Percentiles rank a stretch among this genome's conserved stretches.
Conservation (phyloP, 768 basidiomycete genomes). For the Lentinula boryana region DNA sequence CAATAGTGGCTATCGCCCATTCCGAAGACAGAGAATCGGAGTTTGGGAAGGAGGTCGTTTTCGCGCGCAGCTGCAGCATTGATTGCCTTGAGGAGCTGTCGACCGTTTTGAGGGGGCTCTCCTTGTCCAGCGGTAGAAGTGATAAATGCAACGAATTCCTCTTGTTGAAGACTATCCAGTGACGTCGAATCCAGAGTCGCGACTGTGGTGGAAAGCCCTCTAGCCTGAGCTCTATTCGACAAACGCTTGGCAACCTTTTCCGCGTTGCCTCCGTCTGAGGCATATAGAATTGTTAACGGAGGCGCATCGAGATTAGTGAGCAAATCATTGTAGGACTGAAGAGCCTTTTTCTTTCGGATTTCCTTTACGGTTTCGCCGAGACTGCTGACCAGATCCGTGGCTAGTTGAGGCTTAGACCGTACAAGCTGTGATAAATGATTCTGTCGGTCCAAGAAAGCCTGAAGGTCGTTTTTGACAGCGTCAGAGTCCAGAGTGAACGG, state of each 20-base stretch:
- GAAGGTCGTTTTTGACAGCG: slow-evolving; percentile 87
- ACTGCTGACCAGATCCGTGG: slow-evolving; percentile 76
- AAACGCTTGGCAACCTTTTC: slow-evolving; percentile 95
- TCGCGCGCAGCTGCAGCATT: slow-evolving; percentile 58
- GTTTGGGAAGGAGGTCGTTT: slow-evolving; percentile 52
- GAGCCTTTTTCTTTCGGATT: slow-evolving; percentile 74
- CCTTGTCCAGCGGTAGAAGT: slow-evolving; percentile 96
- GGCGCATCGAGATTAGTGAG: slow-evolving; percentile 83
- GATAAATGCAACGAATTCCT: slow-evolving; percentile 77
- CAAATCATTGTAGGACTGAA: slow-evolving; percentile 79
- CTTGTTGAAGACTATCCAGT: slow-evolving; percentile 67
- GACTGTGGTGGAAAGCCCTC: slow-evolving; percentile 74
- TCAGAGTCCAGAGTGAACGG: slow-evolving; percentile 93
- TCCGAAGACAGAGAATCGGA: slow-evolving; percentile 82
- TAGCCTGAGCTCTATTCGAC: slow-evolving; percentile 71
- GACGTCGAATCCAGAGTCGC: slow-evolving; percentile 78
- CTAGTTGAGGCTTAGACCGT: slow-evolving; percentile 72
- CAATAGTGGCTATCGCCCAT: slow-evolving; percentile 99
- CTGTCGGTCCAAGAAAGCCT: slow-evolving; percentile 91
- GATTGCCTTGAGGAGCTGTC: slow-evolving; percentile 82
- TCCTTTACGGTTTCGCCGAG: slow-evolving; percentile 81
- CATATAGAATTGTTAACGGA: slow-evolving; percentile 85
- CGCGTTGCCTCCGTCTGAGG: slow-evolving; percentile 92
- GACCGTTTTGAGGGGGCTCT: slow-evolving; percentile 95
- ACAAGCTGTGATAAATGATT: slow-evolving; percentile 95